These are phyloP conservation scores for Syzygium aqueum DNA, from an alignment of 345 rosid genomes.

Conservation along the genomic window DNA sequence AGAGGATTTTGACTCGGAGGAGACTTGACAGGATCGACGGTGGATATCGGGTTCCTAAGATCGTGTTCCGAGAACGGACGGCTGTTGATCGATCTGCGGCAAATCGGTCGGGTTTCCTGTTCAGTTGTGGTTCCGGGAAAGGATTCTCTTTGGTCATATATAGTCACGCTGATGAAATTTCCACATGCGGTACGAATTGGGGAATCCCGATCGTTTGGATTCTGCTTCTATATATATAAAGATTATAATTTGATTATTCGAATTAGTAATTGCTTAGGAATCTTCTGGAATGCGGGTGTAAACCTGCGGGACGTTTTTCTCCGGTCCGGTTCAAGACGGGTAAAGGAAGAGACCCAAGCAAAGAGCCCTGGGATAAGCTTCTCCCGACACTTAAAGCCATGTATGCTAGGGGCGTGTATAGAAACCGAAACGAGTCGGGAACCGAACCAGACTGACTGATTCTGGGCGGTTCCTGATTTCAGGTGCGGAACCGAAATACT, in stretches of 20 bases:
- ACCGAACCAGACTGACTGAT: too few species aligned
- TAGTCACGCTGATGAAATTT: neutral
- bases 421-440: too few species aligned
- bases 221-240: neutral
- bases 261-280: neutral
- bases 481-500: too few species aligned
- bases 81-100: neutral
- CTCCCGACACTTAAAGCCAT: too few species aligned
- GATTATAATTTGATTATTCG: neutral
- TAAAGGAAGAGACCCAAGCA: neutral
- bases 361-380: neutral
- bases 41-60: neutral
- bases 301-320: rapidly evolving
- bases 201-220: neutral
- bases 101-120: neutral
- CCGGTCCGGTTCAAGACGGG: neutral
- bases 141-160: neutral
- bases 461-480: too few species aligned
- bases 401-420: too few species aligned
- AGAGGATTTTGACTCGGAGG: neutral
- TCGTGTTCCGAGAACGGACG: neutral
- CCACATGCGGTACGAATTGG: neutral
- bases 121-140: neutral
- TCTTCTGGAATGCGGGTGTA: rapidly evolving
- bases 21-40: neutral